Evolutionary conservation across 2,329 filamentous ascomycete genomes (phyloP), one percentile per base, ranked within the genome.

Genomic region (Fusarium sp.): DNA sequence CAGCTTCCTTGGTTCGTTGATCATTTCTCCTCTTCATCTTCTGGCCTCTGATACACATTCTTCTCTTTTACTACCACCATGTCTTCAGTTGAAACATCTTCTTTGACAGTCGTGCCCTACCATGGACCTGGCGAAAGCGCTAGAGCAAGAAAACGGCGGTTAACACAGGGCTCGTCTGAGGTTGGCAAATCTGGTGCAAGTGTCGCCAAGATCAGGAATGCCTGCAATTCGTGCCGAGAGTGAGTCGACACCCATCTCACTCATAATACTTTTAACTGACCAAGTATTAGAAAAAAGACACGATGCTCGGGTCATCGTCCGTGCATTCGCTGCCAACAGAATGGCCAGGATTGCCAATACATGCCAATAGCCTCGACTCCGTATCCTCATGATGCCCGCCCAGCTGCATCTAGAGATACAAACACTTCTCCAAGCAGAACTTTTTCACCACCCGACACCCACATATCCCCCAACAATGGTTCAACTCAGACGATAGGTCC

Each of bases 221-320:
- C 41, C 13, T 44, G 23, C 6, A 44, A 44, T 15, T 44, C 41
- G 13, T 44, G 41, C 13, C 41, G 41, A 44, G 41, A 44, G 41
- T 44, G 41, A 44, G 41, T 28, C 27, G 5, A 3, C 31, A 9
- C 31, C 31, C 8, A 34, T 27, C 2, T 16, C 4, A 27, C 23
- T 3, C 23, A 27, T 44, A 6, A 1, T 8, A 0, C 1, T 23
- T 8, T 15, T 27, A 1, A 28, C 23, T n/a, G 6, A 30, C 7
- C 6, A 23, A 4, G 7, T 28, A 1, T 0, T 44, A 44, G 41
- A 1, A 44, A 44, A 10, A 44, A 44, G 41, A 44, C 37, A 27
- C 48, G 57, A 36, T 60, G 57, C 10, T 60, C 57, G 9, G 57
- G 57, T 13, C 57, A 60, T 34, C 30, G 23, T 6, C 57, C 57